Base-by-base conservation (phyloP, 176 grass and related monocot species). In the Oryza officinalis region DNA sequence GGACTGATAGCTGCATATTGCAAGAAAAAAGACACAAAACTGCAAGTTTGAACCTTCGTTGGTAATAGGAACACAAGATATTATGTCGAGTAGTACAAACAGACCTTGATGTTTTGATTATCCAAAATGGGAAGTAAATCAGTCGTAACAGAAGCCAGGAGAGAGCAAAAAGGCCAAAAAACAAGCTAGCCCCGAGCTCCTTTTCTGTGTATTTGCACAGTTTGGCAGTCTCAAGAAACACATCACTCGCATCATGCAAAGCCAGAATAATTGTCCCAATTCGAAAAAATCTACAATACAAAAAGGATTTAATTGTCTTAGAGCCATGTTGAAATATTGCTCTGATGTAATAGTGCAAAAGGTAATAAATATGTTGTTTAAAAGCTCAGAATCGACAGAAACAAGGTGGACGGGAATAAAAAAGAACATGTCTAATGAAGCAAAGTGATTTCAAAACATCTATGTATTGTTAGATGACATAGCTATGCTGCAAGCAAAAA, bases 111-210 rank as follows among this genome's bases (percentile, higher is more conserved):
- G 89, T 85, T 83, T 85, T 99, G 77, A 99, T 99, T 77, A 99
- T 99, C 97, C 97, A 96, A 85, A 99, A 96, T 54, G 97, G 97
- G 66, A 99, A 99, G 91, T 99, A 99, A 82, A 99, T 67, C 69
- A 99, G 81, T 50, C 97, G 93, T 75, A 96, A 68, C 20, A 94
- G 35, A 32, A 99, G 86, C 97, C 93, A 99, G 50, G 97, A 99
- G 41, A 96, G 47, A 77, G 93, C 93, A 81, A 99, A 99, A 68
- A 96, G 89, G 65, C 97, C 97, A 38, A 99, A 99, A 80, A 79
- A 94, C 50, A 92, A 65, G 74, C 97, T 99, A 91, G 97, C 93
- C 15, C 86, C 91, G 28, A 96, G 50, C 78, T 99, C 97, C 63
- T 90, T 96, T 78, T 94, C 97, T 12, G 93, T 94, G 81, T 99